These are phyloP conservation scores for Tolypocladium sp. DNA, from an alignment of 2,329 filamentous ascomycete genomes.

Conservation along the genomic window DNA sequence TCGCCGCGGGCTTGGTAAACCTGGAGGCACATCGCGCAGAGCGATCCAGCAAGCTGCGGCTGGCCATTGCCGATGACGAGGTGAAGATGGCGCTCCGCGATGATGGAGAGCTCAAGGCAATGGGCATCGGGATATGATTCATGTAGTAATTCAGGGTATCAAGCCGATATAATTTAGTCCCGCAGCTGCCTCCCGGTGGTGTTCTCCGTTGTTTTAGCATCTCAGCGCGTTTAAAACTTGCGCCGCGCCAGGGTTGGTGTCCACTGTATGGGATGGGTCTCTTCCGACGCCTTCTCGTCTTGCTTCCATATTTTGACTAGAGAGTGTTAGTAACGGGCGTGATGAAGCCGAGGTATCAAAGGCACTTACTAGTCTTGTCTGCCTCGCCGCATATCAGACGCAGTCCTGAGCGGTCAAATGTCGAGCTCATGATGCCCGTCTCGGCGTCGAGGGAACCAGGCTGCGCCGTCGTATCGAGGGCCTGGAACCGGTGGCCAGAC, in stretches of 20 bases:
- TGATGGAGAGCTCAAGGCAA: constrained; percentile 74
- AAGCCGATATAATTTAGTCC: background rate
- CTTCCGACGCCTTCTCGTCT: constrained; percentile 81
- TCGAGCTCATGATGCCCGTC: constrained; percentile 88
- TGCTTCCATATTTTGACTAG: constrained; percentile 91
- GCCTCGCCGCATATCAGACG: constrained; percentile 90
- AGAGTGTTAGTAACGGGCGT: constrained; percentile 12
- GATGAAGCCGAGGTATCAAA: background rate
- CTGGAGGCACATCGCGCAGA: constrained; percentile 75
- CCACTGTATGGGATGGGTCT: constrained; percentile 90
- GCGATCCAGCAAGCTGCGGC: constrained; percentile 74
- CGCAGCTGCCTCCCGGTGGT: background rate
- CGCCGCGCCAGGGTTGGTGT: constrained; percentile 69
- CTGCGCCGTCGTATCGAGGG: constrained; percentile 82
- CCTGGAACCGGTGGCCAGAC: constrained; percentile 84
- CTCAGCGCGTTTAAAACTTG: constrained; percentile 48
- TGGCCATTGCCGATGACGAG: constrained; percentile 86
- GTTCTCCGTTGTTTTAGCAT: background rate
- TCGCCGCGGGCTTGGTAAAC: constrained; percentile 79
- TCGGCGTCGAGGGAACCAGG: constrained; percentile 91
- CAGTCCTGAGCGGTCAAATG: constrained; percentile 81
- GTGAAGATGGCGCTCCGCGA: constrained; percentile 80
- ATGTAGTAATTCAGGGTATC: constrained; percentile 10
- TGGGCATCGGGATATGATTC: constrained; percentile 49
- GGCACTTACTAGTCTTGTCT: constrained; percentile 76